These are phyloP conservation scores for Lasiodiplodia citricola DNA, from an alignment of 2,329 filamentous ascomycete genomes.

Conservation along the genomic window DNA sequence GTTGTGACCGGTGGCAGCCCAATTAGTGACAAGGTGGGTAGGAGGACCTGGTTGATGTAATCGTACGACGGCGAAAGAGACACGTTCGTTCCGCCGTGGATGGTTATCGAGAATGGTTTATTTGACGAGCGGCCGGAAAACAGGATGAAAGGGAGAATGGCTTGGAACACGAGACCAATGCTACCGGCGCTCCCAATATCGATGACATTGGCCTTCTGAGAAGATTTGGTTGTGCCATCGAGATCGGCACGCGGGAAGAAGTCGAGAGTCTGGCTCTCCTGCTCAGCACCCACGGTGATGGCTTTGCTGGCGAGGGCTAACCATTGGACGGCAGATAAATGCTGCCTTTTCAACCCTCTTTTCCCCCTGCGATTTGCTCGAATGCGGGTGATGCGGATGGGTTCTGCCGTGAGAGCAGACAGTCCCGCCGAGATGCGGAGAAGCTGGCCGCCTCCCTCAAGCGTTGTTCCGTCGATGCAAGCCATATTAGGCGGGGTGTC, in stretches of 20 bases:
- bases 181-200: conserved; percentile 53
- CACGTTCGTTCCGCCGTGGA: conserved; percentile 65
- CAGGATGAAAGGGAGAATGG: conserved; percentile 63
- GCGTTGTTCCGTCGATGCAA: conserved; percentile 52
- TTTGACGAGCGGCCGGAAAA: conserved; percentile 40
- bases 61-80: conserved; percentile 61
- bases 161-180: conserved; percentile 63
- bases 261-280: conserved; percentile 49
- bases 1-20: conserved; percentile 55
- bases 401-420: conserved; percentile 57
- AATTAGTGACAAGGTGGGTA: conserved; percentile 58
- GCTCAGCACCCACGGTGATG: conserved; percentile 44
- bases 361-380: conserved; percentile 58
- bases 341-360: conserved; percentile 63
- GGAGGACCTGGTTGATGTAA: conserved; percentile 61
- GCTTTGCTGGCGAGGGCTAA: conserved; percentile 58
- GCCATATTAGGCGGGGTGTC: background rate
- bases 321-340: conserved; percentile 61
- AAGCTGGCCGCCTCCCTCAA: conserved; percentile 68
- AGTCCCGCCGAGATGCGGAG: conserved; percentile 62
- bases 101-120: conserved; percentile 40
- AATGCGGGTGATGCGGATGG: conserved; percentile 59
- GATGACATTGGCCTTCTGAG: conserved; percentile 43
- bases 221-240: conserved; percentile 43
- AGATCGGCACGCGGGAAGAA: conserved; percentile 41